phyloP scores from a whole-genome alignment of 495 filamentous ascomycete genomes.

The Staphylotrichum tortipilum region DNA sequence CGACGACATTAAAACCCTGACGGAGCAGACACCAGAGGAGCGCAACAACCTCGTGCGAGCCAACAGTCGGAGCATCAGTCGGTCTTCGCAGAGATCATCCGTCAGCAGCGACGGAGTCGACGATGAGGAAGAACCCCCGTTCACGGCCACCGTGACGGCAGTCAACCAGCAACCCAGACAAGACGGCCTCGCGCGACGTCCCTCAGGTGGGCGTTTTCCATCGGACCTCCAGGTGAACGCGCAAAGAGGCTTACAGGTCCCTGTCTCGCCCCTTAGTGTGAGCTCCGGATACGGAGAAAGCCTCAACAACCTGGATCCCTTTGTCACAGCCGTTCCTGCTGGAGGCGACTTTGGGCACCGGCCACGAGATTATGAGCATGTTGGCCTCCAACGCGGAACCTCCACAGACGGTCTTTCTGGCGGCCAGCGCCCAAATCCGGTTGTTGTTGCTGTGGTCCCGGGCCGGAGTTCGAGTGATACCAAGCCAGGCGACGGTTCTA shows the following conservation, averaged over 20 bases:
- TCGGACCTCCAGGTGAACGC: constrained; percentile 71
- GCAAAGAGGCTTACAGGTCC: constrained; percentile 62
- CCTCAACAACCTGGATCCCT: constrained; percentile 47
- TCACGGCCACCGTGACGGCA: constrained; percentile 50
- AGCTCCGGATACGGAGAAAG: constrained; percentile 51
- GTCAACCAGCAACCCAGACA: constrained; percentile 35
- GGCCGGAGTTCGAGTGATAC: too few species aligned
- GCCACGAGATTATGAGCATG: background rate
- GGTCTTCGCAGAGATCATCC: constrained; percentile 51
- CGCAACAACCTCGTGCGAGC: constrained; percentile 75
- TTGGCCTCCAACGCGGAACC: background rate
- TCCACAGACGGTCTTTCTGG: too few species aligned
- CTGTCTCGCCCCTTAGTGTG: constrained; percentile 67
- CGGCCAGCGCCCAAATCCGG: too few species aligned
- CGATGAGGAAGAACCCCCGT: constrained; percentile 77
- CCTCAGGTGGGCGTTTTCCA: constrained; percentile 83
- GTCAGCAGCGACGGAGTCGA: constrained; percentile 70
- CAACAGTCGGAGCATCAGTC: constrained; percentile 67
- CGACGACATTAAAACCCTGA: constrained; percentile 80
- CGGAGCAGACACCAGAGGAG: constrained; percentile 81
- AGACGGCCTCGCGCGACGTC: constrained; percentile 48
- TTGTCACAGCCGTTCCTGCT: constrained; percentile 45
- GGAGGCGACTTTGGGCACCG: constrained; percentile 35
- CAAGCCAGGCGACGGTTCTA: background rate
- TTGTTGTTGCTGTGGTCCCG: too few species aligned